Evolutionary conservation across 345 rosid species (phyloP), one percentile per base, ranked within the genome.

Genomic region (Triadica sebifera): DNA sequence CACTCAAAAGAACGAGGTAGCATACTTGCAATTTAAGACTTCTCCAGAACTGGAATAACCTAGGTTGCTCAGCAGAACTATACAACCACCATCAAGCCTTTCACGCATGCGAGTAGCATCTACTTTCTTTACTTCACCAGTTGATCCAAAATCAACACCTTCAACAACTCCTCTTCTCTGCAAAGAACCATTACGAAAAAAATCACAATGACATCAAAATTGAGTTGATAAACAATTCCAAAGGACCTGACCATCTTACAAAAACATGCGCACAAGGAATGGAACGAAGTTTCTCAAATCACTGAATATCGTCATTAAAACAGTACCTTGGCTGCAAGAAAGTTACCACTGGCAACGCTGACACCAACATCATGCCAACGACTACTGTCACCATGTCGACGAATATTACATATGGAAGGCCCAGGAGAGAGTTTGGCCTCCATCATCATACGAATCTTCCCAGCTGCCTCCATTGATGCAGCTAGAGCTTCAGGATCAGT

Each of bases 11-110:
- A 8, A 46, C 41, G 51, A 15, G 37, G 62, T 29, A 47, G 7
- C 98, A 71, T 89, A 94, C 98, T 94, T 94, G 98, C 98, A 94
- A 79, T 92, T 94, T 52, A 94, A 83, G 79, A 94, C 98, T 87
- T 94, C 98, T 75, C 98, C 98, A 49, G 97, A 86, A 79, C 97
- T 92, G 63, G 98, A 94, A 77, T 92, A 86, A 15, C 98, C 98
- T 74, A 94, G 81, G 87, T 94, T 94, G 87, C 93, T 94, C 75
- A 94, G 68, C 72, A 91, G 73, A 71, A 91, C 95, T 57, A 94
- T 82, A 76, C 95, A 90, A 74, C 92, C 97, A 83, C 88, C 81
- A 78, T 92, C 94, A 81, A 92, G 98, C 83, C 98, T 88, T 82
- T 94, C 90, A 3, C 89, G 79, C 82, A 94, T 89, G 70, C 97